Base-by-base conservation (phyloP, 2,329 filamentous ascomycete genomes). In the Stromatinia cepivora region DNA sequence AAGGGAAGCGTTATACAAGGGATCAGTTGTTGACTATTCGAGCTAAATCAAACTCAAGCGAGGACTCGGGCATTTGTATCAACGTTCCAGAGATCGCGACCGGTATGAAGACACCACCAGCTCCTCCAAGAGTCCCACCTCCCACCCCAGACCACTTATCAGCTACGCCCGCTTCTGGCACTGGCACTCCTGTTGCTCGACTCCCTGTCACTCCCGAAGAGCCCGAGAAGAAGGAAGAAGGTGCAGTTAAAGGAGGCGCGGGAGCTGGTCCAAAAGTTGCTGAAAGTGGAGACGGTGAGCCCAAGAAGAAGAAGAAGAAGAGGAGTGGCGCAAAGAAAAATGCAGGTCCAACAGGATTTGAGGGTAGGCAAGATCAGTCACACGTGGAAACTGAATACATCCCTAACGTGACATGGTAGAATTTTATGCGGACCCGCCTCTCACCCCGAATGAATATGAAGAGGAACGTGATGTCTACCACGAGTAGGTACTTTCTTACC, bases 381-480 rank as follows among this genome's bases (percentile, higher is more conserved):
- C 20, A 36, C 36, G 28, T 48, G 31, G 17, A 20, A 36, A 31
- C 1, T 10, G 22, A 42, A 52, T 8, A 54, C 69, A 39, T 67
- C 39, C 62, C 67, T 74, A 69, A 75, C 67, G 63, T 59, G 20
- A 45, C 59, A 50, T 56, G 11, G 31, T 69, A 86, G 90, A 93
- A 71, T 92, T 88, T 78, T 95, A 87, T 77, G 88, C 91, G 17
- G 94, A 98, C 78, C 85, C 89, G 0, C 93, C 93, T 0, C 81
- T 96, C 71, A 94, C 90, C 0, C 88, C 90, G 2, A 73, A 83
- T 0, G 89, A 97, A 76, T 84, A 87, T 62, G 80, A 84, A 4
- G 84, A 90, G 64, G 92, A 97, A 76, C 81, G 84, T 28, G 82
- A 85, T 17, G 81, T 95, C 34, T 99, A 97, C 77, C 79, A 87